Conservation (phyloP, 495 filamentous ascomycete species). For the Annulohypoxylon nitens region DNA sequence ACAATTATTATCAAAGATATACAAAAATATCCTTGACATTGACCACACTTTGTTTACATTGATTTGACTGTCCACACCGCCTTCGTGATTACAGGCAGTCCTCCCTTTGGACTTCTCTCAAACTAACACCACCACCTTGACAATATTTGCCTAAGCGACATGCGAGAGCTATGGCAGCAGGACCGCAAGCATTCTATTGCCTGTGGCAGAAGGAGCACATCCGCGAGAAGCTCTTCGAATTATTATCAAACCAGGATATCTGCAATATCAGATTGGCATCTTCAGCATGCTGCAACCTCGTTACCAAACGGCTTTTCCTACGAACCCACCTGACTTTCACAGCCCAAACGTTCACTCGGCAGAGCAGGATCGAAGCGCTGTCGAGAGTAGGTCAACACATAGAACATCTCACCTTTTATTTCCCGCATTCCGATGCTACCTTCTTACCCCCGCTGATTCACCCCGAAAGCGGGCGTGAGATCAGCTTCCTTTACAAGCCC, state of each 20-base stretch:
- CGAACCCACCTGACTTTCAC: constrained; percentile 74
- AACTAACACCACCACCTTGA: constrained; percentile 28
- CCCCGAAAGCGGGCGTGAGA: constrained; percentile 76
- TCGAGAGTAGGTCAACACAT: constrained; percentile 79
- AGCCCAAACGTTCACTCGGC: constrained; percentile 76
- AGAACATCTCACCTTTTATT: constrained; percentile 74
- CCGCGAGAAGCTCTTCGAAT: constrained; percentile 63
- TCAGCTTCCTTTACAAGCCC: constrained; percentile 79
- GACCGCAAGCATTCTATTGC: constrained; percentile 62
- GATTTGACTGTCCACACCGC: constrained; percentile 19
- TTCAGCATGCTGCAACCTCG: constrained; percentile 64
- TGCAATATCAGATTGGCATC: constrained; percentile 64
- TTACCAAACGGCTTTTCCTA: constrained; percentile 66
- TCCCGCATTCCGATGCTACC: constrained; percentile 76
- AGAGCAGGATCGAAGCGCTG: constrained; percentile 74
- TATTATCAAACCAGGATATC: constrained; percentile 64
- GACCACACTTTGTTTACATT: constrained; percentile 30
- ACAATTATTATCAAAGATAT: constrained; percentile 6
- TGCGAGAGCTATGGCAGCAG: constrained; percentile 64
- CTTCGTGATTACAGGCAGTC: constrained; percentile 35
- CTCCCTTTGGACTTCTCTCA: constrained; percentile 16
- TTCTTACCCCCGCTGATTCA: constrained; percentile 83
- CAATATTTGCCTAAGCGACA: constrained; percentile 52
- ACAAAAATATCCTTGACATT: constrained; percentile 21
- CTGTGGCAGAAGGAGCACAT: constrained; percentile 66